Percentiles rank a stretch among this genome's conserved stretches.
phyloP scores from a whole-genome alignment of 148 eudicot species.

The Chenopodium formosanum region DNA sequence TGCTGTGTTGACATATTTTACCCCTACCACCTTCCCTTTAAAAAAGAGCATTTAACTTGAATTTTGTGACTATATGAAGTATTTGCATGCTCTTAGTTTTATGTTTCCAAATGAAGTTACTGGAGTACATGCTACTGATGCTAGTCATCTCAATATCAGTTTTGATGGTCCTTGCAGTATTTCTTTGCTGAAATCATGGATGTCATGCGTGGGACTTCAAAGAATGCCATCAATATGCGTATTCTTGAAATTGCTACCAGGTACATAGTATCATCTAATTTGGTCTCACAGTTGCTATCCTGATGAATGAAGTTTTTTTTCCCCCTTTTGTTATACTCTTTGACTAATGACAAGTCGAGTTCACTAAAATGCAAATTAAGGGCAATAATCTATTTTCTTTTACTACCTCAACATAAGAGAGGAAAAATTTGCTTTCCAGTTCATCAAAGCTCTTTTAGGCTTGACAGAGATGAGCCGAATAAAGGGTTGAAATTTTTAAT shows the following conservation, averaged over 20 bases:
- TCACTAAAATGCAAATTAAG: no score
- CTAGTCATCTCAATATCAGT: neutral
- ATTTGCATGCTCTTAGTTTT: neutral
- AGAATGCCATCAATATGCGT: conserved; percentile 45
- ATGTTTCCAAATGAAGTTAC: conserved; percentile 6
- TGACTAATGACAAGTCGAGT: no score
- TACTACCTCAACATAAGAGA: neutral
- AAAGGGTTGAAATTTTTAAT: neutral
- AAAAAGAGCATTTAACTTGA: neutral
- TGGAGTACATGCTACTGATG: neutral
- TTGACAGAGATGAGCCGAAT: neutral
- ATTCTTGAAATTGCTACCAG: conserved; percentile 60
- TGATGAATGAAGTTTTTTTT: neutral
- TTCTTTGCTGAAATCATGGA: conserved; percentile 58
- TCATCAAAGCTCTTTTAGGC: neutral
- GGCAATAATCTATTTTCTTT: no score
- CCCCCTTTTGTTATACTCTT: no score
- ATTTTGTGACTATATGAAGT: neutral
- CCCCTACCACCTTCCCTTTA: neutral
- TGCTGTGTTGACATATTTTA: no score
- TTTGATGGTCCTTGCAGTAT: conserved; percentile 36
- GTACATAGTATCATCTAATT: conserved; percentile 27
- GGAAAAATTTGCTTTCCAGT: neutral
- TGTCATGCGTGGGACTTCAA: conserved; percentile 63
- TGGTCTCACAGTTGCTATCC: neutral